Conservation (phyloP, 164 flowering plant species). For the Liquidambar formosana region DNA sequence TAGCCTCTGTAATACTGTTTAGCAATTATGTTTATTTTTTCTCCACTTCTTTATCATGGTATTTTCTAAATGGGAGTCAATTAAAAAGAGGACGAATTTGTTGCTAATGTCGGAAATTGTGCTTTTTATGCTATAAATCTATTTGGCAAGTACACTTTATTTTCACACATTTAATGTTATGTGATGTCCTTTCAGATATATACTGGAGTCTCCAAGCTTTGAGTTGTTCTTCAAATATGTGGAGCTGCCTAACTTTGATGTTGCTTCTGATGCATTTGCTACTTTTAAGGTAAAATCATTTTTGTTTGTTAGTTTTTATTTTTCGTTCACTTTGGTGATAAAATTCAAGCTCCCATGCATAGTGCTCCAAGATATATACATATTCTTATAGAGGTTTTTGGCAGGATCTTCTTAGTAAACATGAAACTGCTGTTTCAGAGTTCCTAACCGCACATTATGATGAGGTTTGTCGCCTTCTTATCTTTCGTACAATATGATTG, state of each 20-base stretch:
- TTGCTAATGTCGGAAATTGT: not conserved
- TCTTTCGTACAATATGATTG: not conserved
- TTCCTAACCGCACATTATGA: conserved; percentile 72
- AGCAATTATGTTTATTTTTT: too few species aligned
- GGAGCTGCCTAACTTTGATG: conserved; percentile 90
- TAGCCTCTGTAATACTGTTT: not conserved
- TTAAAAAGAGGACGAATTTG: not conserved
- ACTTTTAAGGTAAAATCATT: conserved; percentile 84
- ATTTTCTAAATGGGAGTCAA: too few species aligned
- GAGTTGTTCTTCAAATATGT: conserved; percentile 91
- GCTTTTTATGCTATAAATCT: too few species aligned
- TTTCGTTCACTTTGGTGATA: conserved; percentile 4
- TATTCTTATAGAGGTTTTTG: conserved; percentile 2
- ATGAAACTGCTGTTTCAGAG: conserved; percentile 63
- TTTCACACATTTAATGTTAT: conserved; percentile 34
- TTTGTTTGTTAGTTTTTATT: conserved; percentile 10
- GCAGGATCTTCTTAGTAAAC: conserved; percentile 96
- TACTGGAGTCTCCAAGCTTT: conserved; percentile 90
- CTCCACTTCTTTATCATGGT: too few species aligned
- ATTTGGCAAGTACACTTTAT: not conserved
- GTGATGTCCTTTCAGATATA: conserved; percentile 73
- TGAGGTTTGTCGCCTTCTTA: conserved; percentile 57
- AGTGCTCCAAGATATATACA: conserved; percentile 3
- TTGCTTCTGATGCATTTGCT: conserved; percentile 92
- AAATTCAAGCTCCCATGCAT: not conserved